phyloP scores from a whole-genome alignment of 2,329 filamentous ascomycete genomes.

The Penicillium sp. region DNA sequence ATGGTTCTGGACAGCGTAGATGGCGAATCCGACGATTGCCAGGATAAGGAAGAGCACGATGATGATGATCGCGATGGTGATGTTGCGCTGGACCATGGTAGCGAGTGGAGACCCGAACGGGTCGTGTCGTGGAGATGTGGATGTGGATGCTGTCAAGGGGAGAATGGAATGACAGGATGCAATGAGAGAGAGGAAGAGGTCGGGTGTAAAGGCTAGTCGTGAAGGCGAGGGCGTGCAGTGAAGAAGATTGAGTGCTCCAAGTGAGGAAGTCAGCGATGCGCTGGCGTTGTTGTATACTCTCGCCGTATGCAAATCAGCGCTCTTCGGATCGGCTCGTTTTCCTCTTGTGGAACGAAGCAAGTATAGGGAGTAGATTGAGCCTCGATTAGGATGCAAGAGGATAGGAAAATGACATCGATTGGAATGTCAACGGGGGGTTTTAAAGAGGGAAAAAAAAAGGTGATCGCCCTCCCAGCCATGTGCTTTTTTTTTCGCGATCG shows the following conservation, averaged over 20 bases:
- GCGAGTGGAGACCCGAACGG: slow-evolving; percentile 4
- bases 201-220: too few species aligned
- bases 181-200: not conserved
- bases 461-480: slow-evolving; percentile 24
- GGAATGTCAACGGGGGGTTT: slow-evolving; percentile 16
- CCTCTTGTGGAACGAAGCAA: not conserved
- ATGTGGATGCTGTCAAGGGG: slow-evolving; percentile 1
- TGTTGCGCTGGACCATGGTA: slow-evolving; percentile 46
- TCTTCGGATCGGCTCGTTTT: not conserved
- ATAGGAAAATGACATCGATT: slow-evolving; percentile 6
- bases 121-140: not conserved
- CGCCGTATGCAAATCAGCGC: too few species aligned
- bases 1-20: slow-evolving; percentile 36
- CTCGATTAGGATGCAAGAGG: not conserved
- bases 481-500: slow-evolving; percentile 1
- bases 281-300: too few species aligned
- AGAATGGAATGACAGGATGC: not conserved
- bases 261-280: too few species aligned
- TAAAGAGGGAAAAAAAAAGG: not conserved
- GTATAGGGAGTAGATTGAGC: not conserved
- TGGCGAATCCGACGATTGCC: slow-evolving; percentile 41
- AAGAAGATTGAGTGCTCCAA: too few species aligned
- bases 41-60: slow-evolving; percentile 50
- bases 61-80: slow-evolving; percentile 51
- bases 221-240: too few species aligned